Percentiles rank a stretch among this genome's conserved stretches.
phyloP scores from a whole-genome alignment of 2,329 filamentous ascomycete genomes.

The Fusarium incarnatum region DNA sequence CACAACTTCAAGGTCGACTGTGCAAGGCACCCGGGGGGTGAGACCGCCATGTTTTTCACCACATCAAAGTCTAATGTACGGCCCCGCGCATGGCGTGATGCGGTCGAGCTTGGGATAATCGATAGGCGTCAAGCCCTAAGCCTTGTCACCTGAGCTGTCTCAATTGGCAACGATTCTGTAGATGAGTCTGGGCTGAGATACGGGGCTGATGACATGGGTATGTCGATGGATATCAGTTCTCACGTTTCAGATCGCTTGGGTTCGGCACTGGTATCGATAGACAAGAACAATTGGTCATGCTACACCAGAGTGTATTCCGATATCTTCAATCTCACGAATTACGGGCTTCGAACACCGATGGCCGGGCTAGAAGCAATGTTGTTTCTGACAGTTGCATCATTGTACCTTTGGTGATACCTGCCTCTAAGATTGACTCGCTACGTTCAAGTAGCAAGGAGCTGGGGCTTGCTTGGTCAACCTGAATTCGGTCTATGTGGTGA shows the following conservation, averaged over 20 bases:
- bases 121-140: slow-evolving; percentile 9
- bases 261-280: slow-evolving; percentile 30
- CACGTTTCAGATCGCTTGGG: slow-evolving; percentile 34
- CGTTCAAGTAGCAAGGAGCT: slow-evolving; percentile 14
- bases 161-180: slow-evolving; percentile 16
- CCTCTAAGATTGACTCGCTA: slow-evolving; percentile 20
- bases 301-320: slow-evolving; percentile 22
- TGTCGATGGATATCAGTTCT: slow-evolving; percentile 29
- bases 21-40: slow-evolving; percentile 41
- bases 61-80: slow-evolving; percentile 31
- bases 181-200: slow-evolving; percentile 26
- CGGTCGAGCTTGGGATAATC: slow-evolving; percentile 12
- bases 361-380: slow-evolving; percentile 21
- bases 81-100: slow-evolving; percentile 21
- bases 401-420: slow-evolving; percentile 38
- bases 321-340: slow-evolving; percentile 36
- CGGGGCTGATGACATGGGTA: slow-evolving; percentile 14
- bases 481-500: slow-evolving; percentile 33
- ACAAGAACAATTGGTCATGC: slow-evolving; percentile 26
- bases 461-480: slow-evolving; percentile 10
- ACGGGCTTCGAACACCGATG: slow-evolving; percentile 28
- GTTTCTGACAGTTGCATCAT: slow-evolving; percentile 37
- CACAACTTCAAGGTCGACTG: slow-evolving; percentile 18
- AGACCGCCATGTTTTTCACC: slow-evolving; percentile 40
- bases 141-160: slow-evolving; percentile 20